Evolutionary conservation across 2,329 filamentous ascomycete genomes (phyloP).

Genomic region (Fusarium sp.): DNA sequence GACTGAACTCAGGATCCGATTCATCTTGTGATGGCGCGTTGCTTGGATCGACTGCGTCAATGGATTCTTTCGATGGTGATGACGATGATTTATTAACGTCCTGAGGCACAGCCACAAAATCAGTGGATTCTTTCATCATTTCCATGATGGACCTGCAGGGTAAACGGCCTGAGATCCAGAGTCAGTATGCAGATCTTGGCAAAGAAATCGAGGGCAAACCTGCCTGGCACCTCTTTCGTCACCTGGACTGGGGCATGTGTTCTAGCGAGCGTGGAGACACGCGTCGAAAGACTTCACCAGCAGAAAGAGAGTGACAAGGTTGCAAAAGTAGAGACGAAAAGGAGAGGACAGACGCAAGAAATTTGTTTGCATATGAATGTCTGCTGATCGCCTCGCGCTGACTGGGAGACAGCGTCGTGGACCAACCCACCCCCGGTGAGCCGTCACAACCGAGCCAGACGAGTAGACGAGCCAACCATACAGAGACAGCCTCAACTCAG

Average conservation of each 20-base stretch:
- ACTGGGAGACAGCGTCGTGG: background rate
- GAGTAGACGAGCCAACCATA: background rate
- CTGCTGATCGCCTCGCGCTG: background rate
- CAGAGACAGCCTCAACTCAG: background rate
- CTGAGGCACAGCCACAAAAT: too few species aligned
- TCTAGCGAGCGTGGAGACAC: background rate
- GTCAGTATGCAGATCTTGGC: background rate
- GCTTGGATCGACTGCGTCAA: background rate
- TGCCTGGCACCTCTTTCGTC: background rate
- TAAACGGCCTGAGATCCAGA: background rate
- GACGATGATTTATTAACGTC: too few species aligned
- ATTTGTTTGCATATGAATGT: background rate
- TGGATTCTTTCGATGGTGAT: slow-evolving; percentile 1
- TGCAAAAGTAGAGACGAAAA: background rate
- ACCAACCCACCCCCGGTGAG: background rate
- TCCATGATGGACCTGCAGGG: background rate
- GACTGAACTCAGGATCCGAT: background rate
- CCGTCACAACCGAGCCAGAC: background rate
- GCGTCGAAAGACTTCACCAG: background rate
- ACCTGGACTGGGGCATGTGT: background rate
- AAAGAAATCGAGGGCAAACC: background rate
- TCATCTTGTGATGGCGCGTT: background rate
- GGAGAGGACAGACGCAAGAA: background rate
- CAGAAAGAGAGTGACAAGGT: background rate
- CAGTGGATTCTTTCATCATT: background rate